A percentile compares a stretch with the other conserved stretches of the same genome.
phyloP scores from a whole-genome alignment of 495 filamentous ascomycete species.

The Melanomma pulvis-pyrius region DNA sequence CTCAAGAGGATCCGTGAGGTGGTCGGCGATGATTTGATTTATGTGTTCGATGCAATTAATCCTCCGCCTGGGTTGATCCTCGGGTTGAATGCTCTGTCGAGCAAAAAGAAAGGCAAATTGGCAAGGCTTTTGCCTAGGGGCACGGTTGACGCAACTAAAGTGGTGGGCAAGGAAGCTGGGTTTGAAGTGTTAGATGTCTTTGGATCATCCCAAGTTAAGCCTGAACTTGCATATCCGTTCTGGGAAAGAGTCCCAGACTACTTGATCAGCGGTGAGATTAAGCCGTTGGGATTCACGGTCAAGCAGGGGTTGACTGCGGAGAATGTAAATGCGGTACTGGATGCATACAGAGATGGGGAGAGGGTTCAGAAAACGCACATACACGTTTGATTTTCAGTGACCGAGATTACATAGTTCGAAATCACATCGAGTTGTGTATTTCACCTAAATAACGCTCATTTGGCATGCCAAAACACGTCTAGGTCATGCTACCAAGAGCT shows the following conservation, averaged over 20 bases:
- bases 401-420: too few species aligned
- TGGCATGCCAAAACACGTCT: too few species aligned
- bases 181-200: slow-evolving; percentile 31
- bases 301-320: slow-evolving; percentile 24
- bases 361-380: slow-evolving; percentile 12
- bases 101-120: slow-evolving; percentile 39
- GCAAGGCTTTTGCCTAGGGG: slow-evolving; percentile 23
- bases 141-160: slow-evolving; percentile 20
- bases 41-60: slow-evolving; percentile 43
- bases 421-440: too few species aligned
- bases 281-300: slow-evolving; percentile 15
- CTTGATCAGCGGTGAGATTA: slow-evolving; percentile 38
- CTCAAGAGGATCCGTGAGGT: slow-evolving; percentile 36
- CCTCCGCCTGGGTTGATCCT: slow-evolving; percentile 23
- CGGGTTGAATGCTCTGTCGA: slow-evolving; percentile 43
- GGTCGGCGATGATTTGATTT: slow-evolving; percentile 44
- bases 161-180: slow-evolving; percentile 36
- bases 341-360: slow-evolving; percentile 31
- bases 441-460: too few species aligned
- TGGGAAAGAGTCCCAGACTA: slow-evolving; percentile 37
- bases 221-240: slow-evolving; percentile 14
- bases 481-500: too few species aligned
- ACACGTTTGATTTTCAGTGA: too few species aligned
- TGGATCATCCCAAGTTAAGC: slow-evolving; percentile 3
- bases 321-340: slow-evolving; percentile 23